These are phyloP conservation scores for Marasmius fiardii DNA, from an alignment of 1,284 basidiomycete species.

Conservation along the genomic window DNA sequence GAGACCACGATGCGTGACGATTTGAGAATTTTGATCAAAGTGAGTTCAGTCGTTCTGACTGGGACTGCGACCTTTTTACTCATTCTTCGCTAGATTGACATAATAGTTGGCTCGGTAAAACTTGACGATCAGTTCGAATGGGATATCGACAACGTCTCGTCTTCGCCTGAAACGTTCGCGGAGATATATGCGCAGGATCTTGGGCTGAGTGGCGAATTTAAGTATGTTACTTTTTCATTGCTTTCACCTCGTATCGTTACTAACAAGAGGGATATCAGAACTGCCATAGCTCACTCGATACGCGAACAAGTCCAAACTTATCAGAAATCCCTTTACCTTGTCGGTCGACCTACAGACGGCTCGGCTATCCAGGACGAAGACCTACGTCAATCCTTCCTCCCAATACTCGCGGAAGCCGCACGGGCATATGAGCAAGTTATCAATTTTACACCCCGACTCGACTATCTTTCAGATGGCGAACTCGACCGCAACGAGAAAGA, in stretches of 20 bases:
- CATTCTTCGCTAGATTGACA: slow-evolving; percentile 70
- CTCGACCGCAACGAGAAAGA: slow-evolving; percentile 90
- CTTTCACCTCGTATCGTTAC: not conserved
- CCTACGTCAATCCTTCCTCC: slow-evolving; percentile 85
- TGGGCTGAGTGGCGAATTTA: slow-evolving; percentile 91
- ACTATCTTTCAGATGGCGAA: slow-evolving; percentile 86
- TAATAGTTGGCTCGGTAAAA: slow-evolving; percentile 92
- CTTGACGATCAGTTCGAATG: slow-evolving; percentile 98
- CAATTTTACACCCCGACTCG: slow-evolving; percentile 85
- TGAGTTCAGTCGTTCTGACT: slow-evolving; percentile 31
- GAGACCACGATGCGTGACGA: slow-evolving; percentile 70
- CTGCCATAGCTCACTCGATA: slow-evolving; percentile 93
- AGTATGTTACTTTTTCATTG: slow-evolving; percentile 45
- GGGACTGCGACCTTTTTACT: slow-evolving; percentile 5
- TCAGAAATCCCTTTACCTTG: slow-evolving; percentile 89
- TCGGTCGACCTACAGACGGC: slow-evolving; percentile 85
- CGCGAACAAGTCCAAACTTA: slow-evolving; percentile 93
- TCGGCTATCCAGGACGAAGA: slow-evolving; percentile 87
- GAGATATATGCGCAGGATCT: slow-evolving; percentile 86
- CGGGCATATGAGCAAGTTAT: slow-evolving; percentile 74
- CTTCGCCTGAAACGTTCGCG: slow-evolving; percentile 92
- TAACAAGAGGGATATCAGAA: slow-evolving; percentile 45
- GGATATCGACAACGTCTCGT: slow-evolving; percentile 82
- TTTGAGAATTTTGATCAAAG: slow-evolving; percentile 89
- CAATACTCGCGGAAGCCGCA: slow-evolving; percentile 67